Evolutionary conservation across 352 stramenopile genomes (phyloP).

Genomic region (Aphanomyces stellatus): DNA sequence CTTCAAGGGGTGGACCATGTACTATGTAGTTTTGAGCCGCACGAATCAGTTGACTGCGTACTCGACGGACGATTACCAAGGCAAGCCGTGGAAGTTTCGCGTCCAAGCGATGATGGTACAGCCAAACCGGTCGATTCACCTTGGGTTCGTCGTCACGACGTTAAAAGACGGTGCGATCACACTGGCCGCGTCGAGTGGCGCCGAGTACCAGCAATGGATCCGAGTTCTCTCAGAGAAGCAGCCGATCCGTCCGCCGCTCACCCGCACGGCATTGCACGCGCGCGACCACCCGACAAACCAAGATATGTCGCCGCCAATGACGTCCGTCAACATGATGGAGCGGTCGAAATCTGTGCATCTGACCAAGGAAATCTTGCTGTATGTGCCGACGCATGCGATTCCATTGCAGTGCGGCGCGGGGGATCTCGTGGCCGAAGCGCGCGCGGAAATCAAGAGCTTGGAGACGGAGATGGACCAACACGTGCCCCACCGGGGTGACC

Average conservation of each 20-base stretch:
- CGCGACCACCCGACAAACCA: not conserved
- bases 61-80: conserved; percentile 13
- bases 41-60: conserved; percentile 14
- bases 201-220: conserved; percentile 12
- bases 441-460: conserved; percentile 8
- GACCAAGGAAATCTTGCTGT: conserved; percentile 1
- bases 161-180: not conserved
- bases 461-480: conserved; percentile 17
- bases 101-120: conserved; percentile 3
- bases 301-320: not conserved
- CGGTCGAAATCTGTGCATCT: not conserved
- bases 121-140: not conserved
- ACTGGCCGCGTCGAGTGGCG: not conserved
- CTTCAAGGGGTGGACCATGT: conserved; percentile 14
- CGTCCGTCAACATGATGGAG: not conserved
- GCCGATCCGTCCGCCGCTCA: not conserved
- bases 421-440: not conserved
- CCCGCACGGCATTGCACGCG: not conserved
- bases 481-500: conserved; percentile 21
- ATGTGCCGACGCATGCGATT: conserved; percentile 12
- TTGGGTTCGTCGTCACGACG: conserved; percentile 17
- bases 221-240: not conserved
- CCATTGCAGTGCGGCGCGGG: not conserved
- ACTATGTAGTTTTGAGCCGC: conserved; percentile 16
- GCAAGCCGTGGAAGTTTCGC: conserved; percentile 12